Percentiles rank a stretch among this genome's conserved stretches.
phyloP scores from a whole-genome alignment of 768 basidiomycete genomes.

The Mycena amicta region DNA sequence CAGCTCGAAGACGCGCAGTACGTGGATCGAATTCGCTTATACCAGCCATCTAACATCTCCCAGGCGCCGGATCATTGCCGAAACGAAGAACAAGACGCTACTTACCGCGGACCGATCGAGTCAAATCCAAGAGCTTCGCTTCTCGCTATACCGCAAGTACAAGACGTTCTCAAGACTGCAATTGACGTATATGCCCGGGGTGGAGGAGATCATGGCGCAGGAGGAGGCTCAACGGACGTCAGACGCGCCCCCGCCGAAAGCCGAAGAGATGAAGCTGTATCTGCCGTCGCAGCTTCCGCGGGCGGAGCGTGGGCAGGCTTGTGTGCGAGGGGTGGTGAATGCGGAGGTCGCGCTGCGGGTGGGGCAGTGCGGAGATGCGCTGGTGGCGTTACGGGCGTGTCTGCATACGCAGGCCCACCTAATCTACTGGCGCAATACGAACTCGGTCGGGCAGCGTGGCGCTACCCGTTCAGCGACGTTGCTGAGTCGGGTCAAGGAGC shows the following conservation, averaged over 20 bases:
- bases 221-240: conserved; percentile 4
- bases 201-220: background rate
- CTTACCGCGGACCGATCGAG: conserved; percentile 2
- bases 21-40: background rate
- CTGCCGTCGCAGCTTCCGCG: background rate
- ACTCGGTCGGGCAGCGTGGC: conserved; percentile 3
- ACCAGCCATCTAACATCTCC: background rate
- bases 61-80: conserved; percentile 1
- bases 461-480: background rate
- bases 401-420: conserved; percentile 15
- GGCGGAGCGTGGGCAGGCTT: background rate
- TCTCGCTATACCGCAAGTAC: conserved; percentile 5
- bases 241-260: background rate
- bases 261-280: conserved; percentile 12
- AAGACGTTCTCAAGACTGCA: conserved; percentile 2
- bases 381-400: background rate
- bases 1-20: conserved; percentile 19
- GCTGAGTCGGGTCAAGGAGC: conserved; percentile 7
- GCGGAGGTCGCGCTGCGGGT: conserved; percentile 13
- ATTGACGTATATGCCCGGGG: conserved; percentile 13
- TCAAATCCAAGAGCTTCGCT: conserved; percentile 11
- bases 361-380: conserved; percentile 5
- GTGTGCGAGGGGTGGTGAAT: background rate
- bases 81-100: background rate
- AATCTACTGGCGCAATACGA: conserved; percentile 4